A percentile compares a stretch with the other conserved stretches of the same genome.
phyloP scores from a whole-genome alignment of 1,284 basidiomycete species.

The Pterula multifida region DNA sequence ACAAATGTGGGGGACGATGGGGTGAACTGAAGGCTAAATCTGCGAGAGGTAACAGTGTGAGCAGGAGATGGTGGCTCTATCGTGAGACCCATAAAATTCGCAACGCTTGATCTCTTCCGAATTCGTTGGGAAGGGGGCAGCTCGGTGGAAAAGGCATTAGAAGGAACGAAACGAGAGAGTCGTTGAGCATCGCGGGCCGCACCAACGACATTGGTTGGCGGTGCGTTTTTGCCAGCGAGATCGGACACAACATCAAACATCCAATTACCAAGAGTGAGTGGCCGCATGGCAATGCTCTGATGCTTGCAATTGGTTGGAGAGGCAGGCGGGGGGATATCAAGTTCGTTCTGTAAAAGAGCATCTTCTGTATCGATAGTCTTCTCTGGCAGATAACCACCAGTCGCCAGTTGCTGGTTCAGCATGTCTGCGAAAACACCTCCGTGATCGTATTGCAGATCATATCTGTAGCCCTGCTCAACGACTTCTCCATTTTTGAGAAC shows the following conservation, averaged over 20 bases:
- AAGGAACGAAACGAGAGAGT: slow-evolving; percentile 25
- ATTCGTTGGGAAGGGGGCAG: slow-evolving; percentile 9
- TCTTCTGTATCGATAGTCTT: slow-evolving; percentile 21
- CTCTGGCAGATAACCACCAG: slow-evolving; percentile 36
- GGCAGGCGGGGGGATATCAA: not conserved
- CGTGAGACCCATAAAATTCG: slow-evolving; percentile 20
- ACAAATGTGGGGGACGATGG: slow-evolving; percentile 37
- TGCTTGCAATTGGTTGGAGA: slow-evolving; percentile 16
- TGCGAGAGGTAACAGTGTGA: slow-evolving; percentile 20
- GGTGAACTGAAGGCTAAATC: slow-evolving; percentile 50
- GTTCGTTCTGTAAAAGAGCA: slow-evolving; percentile 13
- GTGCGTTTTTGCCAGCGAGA: slow-evolving; percentile 27
- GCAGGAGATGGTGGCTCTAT: slow-evolving; percentile 15
- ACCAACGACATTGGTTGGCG: slow-evolving; percentile 11
- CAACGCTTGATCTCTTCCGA: slow-evolving; percentile 24
- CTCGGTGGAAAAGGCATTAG: slow-evolving; percentile 19
- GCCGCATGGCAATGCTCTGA: slow-evolving; percentile 21
- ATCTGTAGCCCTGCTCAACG: slow-evolving; percentile 82
- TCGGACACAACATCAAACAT: slow-evolving; percentile 69
- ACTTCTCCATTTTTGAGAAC: slow-evolving; percentile 76
- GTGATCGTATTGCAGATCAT: slow-evolving; percentile 49
- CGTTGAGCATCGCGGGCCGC: slow-evolving; percentile 15
- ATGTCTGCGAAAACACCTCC: slow-evolving; percentile 49
- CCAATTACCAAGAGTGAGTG: slow-evolving; percentile 45
- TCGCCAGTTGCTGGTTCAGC: slow-evolving; percentile 32